Evolutionary conservation across 2,329 filamentous ascomycete species (phyloP).

Genomic region (Colletotrichum graminicola): DNA sequence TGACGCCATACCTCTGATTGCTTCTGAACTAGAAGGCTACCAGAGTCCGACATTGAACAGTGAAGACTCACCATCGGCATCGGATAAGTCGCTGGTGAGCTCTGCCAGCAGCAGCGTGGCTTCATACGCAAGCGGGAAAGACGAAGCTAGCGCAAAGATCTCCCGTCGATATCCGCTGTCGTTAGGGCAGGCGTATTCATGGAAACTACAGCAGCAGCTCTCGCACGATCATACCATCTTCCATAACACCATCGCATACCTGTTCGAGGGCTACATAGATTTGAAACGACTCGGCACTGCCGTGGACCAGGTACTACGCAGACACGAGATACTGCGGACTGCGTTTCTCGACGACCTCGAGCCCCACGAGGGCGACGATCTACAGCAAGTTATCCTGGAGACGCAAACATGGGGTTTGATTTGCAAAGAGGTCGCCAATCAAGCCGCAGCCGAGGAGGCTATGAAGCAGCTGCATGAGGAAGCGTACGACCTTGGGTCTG

Average conservation of each 20-base stretch:
- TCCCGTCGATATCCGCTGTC: conserved; percentile 6
- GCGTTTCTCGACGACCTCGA: conserved; percentile 41
- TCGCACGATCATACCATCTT: conserved; percentile 56
- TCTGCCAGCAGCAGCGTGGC: background rate
- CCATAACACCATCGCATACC: conserved; percentile 51
- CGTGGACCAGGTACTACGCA: conserved; percentile 46
- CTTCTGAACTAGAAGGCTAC: background rate
- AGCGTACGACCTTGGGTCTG: conserved; percentile 5
- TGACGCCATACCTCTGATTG: conserved; percentile 15
- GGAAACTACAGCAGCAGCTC: conserved; percentile 47
- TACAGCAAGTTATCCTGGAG: background rate
- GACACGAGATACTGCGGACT: conserved; percentile 53
- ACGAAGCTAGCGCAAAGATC: background rate
- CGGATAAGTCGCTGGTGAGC: background rate
- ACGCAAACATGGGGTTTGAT: background rate
- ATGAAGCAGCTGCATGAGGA: background rate
- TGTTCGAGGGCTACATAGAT: background rate
- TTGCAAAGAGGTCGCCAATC: background rate
- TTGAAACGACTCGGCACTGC: background rate
- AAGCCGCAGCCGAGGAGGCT: conserved; percentile 10
- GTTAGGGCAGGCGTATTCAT: conserved; percentile 16
- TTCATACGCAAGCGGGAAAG: background rate
- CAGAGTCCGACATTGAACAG: background rate
- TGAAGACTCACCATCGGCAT: background rate
- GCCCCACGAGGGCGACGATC: background rate